A percentile compares a stretch with the other conserved stretches of the same genome.
Conservation (phyloP, 192 early-diverging fungal genomes). For the Chytriomyces hyalinus region DNA sequence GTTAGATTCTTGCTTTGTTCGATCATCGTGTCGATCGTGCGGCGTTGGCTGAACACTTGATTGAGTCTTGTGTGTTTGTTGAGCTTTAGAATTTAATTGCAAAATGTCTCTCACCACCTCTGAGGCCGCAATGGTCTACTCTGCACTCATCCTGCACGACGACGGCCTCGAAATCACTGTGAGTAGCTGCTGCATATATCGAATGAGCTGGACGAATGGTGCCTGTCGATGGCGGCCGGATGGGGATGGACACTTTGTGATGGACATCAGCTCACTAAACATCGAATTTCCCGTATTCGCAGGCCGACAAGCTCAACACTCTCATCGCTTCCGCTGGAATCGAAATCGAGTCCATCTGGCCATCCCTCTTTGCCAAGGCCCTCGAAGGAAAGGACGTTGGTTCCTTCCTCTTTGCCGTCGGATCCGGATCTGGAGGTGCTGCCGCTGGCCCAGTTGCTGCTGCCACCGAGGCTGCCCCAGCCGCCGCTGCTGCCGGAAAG, state of each 20-base stretch:
- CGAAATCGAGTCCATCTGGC: constrained; percentile 93
- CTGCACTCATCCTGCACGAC: constrained; percentile 97
- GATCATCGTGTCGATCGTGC: no score
- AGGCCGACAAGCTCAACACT: constrained; percentile 92
- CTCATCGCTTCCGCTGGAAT: constrained; percentile 91
- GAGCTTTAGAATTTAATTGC: background rate
- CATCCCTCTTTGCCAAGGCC: constrained; percentile 96
- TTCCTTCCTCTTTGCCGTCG: constrained; percentile 90
- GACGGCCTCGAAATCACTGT: constrained; percentile 97
- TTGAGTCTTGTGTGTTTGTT: background rate
- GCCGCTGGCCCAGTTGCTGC: constrained; percentile 61
- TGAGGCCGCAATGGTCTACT: constrained; percentile 93
- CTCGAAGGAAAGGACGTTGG: constrained; percentile 90
- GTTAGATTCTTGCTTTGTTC: no score
- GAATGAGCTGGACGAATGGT: no score
- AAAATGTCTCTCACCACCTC: constrained; percentile 61
- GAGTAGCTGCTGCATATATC: constrained; percentile 44
- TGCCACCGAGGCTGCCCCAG: constrained; percentile 55
- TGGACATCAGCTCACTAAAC: no score
- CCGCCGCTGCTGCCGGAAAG: constrained; percentile 52
- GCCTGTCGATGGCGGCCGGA: background rate
- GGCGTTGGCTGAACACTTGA: no score
- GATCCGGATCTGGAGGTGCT: constrained; percentile 55
- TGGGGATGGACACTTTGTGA: background rate
- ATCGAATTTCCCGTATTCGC: background rate